Evolutionary conservation across 2,329 filamentous ascomycete species (phyloP).

Genomic region (Lojkania enalia): DNA sequence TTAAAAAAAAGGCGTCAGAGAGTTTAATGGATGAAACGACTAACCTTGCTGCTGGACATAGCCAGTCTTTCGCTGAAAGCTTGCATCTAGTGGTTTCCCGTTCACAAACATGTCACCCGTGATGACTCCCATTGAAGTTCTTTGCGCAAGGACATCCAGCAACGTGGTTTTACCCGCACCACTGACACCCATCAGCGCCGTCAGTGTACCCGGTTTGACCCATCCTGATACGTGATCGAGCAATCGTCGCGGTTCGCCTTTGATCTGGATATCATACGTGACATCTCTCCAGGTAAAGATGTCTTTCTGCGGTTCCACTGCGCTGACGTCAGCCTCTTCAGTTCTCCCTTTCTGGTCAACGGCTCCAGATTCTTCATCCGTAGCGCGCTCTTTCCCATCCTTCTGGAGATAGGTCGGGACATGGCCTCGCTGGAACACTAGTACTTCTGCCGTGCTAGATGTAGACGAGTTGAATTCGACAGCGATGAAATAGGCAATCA

Average conservation of each 20-base stretch:
- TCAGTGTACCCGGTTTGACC: conserved; percentile 58
- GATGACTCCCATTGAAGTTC: conserved; percentile 43
- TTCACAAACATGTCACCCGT: conserved; percentile 46
- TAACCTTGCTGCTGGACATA: conserved; percentile 45
- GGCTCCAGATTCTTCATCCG: conserved; percentile 38
- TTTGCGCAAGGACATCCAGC: conserved; percentile 41
- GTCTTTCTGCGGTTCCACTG: conserved; percentile 43
- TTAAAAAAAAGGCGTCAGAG: background rate
- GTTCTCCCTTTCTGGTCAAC: conserved; percentile 19
- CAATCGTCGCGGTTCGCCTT: conserved; percentile 51
- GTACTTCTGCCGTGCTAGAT: conserved; percentile 65
- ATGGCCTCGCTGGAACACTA: conserved; percentile 60
- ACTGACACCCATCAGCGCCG: conserved; percentile 47
- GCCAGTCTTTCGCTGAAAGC: conserved; percentile 45
- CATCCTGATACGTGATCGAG: conserved; percentile 58
- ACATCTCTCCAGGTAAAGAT: conserved; percentile 42
- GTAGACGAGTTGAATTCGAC: conserved; percentile 66
- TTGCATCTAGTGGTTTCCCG: conserved; percentile 37
- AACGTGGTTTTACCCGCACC: conserved; percentile 46
- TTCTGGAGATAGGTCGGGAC: conserved; percentile 47
- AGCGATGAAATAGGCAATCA: conserved; percentile 62
- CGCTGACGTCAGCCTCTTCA: conserved; percentile 43
- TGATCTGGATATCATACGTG: conserved; percentile 31
- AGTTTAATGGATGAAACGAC: background rate
- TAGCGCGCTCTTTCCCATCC: conserved; percentile 27